Evolutionary conservation across 169 alveolate species (phyloP).

Genomic region (Eimeria praecox): DNA sequence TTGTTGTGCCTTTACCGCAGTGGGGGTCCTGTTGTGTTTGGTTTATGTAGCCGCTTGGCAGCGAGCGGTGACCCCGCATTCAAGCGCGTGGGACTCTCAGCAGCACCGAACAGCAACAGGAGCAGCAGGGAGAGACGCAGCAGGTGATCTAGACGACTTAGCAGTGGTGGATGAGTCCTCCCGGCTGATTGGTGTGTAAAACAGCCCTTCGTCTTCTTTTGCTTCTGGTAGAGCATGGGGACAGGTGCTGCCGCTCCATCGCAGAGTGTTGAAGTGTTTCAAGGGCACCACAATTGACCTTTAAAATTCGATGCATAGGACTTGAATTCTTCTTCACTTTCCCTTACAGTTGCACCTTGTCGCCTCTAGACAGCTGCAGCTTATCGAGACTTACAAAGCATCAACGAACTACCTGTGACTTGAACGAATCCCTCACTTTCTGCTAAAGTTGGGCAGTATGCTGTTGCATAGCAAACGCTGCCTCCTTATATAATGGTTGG

Average conservation of each 20-base stretch:
- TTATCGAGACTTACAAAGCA: background rate
- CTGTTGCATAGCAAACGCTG: background rate
- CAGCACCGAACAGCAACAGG: background rate
- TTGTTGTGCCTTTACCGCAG: conserved; percentile 3
- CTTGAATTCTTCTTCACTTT: background rate
- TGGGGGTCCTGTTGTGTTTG: conserved; percentile 8
- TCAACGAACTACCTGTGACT: background rate
- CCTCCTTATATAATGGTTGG: background rate
- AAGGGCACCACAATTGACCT: background rate
- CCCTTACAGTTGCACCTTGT: background rate
- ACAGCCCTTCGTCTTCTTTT: background rate
- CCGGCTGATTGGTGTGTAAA: conserved; percentile 20
- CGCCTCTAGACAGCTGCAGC: background rate
- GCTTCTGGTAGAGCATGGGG: background rate
- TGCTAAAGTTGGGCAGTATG: background rate
- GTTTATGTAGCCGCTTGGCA: conserved; percentile 18
- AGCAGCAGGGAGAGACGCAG: background rate
- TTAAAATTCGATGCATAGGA: background rate
- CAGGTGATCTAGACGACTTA: conserved; percentile 32
- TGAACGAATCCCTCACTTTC: background rate
- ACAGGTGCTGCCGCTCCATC: background rate
- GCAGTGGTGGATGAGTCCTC: conserved; percentile 41
- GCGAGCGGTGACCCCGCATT: background rate
- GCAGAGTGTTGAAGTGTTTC: background rate
- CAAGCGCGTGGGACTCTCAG: conserved; percentile 19